A percentile compares a stretch with the other conserved stretches of the same genome.
Evolutionary conservation across 2,329 filamentous ascomycete species (phyloP).

Genomic region (Plectosphaerella sp.): DNA sequence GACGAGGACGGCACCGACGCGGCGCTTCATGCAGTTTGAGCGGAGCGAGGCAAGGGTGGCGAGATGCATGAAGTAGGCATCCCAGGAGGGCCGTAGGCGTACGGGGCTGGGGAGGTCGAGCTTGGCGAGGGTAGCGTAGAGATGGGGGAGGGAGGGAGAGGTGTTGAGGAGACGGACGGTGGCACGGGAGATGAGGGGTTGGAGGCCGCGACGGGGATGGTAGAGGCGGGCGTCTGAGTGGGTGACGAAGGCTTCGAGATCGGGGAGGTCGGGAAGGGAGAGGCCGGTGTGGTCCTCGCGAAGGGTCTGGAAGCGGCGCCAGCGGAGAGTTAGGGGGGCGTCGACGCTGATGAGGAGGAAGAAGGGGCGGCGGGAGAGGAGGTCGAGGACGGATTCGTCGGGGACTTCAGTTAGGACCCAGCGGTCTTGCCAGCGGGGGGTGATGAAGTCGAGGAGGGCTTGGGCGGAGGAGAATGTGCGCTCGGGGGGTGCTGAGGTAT

Average conservation of each 20-base stretch:
- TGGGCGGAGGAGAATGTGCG: slow-evolving; percentile 57
- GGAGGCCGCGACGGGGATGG: slow-evolving; percentile 56
- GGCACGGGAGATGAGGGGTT: slow-evolving; percentile 74
- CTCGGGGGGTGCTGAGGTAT: slow-evolving; percentile 7
- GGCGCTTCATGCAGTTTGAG: slow-evolving; percentile 96
- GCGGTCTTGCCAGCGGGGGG: slow-evolving; percentile 72
- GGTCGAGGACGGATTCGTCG: slow-evolving; percentile 68
- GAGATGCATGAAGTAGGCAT: slow-evolving; percentile 98
- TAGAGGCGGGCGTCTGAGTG: slow-evolving; percentile 74
- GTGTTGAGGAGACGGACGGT: slow-evolving; percentile 85
- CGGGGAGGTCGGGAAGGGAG: slow-evolving; percentile 16
- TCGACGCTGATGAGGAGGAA: slow-evolving; percentile 92
- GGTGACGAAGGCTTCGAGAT: slow-evolving; percentile 52
- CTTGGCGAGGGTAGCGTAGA: slow-evolving; percentile 67
- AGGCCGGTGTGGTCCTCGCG: background rate
- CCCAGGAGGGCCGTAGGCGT: slow-evolving; percentile 85
- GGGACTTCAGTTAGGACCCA: slow-evolving; percentile 86
- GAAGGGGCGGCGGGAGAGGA: slow-evolving; percentile 76
- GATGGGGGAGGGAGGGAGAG: slow-evolving; percentile 63
- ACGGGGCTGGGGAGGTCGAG: slow-evolving; percentile 74
- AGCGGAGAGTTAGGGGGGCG: slow-evolving; percentile 79
- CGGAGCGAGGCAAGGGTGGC: slow-evolving; percentile 85
- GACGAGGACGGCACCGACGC: slow-evolving; percentile 92
- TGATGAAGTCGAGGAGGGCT: slow-evolving; percentile 78
- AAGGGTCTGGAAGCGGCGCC: slow-evolving; percentile 67